These are phyloP conservation scores for Clarkia xantiana DNA, from an alignment of 345 rosid genomes.

Conservation along the genomic window DNA sequence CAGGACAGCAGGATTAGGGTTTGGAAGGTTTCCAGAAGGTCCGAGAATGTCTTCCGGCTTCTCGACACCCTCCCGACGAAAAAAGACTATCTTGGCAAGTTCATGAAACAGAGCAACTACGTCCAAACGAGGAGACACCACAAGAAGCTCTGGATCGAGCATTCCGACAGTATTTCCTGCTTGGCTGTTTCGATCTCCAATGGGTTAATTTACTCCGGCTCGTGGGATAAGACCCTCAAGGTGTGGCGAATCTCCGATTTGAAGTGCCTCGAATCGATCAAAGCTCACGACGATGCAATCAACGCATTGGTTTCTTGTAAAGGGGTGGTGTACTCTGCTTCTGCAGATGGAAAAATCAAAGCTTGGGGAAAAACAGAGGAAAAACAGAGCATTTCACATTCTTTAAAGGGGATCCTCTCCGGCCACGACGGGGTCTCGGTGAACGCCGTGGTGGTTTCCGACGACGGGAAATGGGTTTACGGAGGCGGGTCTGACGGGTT, in stretches of 20 bases:
- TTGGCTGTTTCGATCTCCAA: slow-evolving; percentile 39
- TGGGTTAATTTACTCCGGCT: slow-evolving; percentile 67
- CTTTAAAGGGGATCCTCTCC: slow-evolving; percentile 55
- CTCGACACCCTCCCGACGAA: slow-evolving; percentile 77
- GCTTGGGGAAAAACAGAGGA: slow-evolving; percentile 71
- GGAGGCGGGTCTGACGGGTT: slow-evolving; percentile 88
- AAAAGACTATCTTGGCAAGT: slow-evolving; percentile 63
- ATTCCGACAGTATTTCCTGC: slow-evolving; percentile 83
- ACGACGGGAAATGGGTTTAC: slow-evolving; percentile 56
- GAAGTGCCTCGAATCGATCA: slow-evolving; percentile 78
- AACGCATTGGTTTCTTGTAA: slow-evolving; percentile 50
- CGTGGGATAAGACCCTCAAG: slow-evolving; percentile 93
- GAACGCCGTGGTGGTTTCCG: slow-evolving; percentile 55
- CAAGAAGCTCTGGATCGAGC: slow-evolving; percentile 67
- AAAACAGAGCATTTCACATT: slow-evolving; percentile 41
- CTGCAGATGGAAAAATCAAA: slow-evolving; percentile 80
- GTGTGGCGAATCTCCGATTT: slow-evolving; percentile 77
- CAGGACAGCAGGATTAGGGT: slow-evolving; percentile 84
- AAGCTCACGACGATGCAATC: slow-evolving; percentile 81
- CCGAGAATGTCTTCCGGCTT: slow-evolving; percentile 55
- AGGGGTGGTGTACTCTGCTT: slow-evolving; percentile 70
- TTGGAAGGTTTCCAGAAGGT: slow-evolving; percentile 68
- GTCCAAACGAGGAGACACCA: slow-evolving; percentile 57
- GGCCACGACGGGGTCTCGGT: slow-evolving; percentile 66
- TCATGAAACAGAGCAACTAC: slow-evolving; percentile 77